Evolutionary conservation across 352 stramenopile species (phyloP).

Genomic region (Stephanocyclus meneghinianus): DNA sequence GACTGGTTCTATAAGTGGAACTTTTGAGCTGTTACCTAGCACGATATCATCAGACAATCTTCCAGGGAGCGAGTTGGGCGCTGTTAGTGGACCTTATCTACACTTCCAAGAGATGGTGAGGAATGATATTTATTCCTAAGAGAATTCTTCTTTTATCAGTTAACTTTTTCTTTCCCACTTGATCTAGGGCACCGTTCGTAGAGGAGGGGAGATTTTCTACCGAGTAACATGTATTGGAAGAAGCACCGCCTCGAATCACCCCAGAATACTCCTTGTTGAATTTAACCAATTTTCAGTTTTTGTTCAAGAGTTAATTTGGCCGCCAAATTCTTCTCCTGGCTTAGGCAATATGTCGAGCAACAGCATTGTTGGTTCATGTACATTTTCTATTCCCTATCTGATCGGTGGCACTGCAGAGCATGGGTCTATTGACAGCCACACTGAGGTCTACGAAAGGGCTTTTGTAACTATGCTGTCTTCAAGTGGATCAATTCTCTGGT

Average conservation of each 20-base stretch:
- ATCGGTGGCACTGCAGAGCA: slow-evolving; percentile 26
- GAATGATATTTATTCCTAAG: background rate
- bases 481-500: slow-evolving; percentile 66
- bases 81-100: slow-evolving; percentile 66
- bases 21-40: slow-evolving; percentile 77
- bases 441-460: slow-evolving; percentile 54
- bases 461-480: slow-evolving; percentile 66
- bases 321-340: slow-evolving; percentile 39
- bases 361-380: slow-evolving; percentile 67
- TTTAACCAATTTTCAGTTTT: slow-evolving; percentile 71
- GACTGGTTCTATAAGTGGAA: slow-evolving; percentile 62
- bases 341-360: slow-evolving; percentile 59
- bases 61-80: slow-evolving; percentile 45
- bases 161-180: background rate
- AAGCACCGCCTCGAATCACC: slow-evolving; percentile 57
- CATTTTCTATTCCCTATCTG: slow-evolving; percentile 68
- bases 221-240: slow-evolving; percentile 65
- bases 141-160: background rate
- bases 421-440: slow-evolving; percentile 26
- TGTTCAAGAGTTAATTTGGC: slow-evolving; percentile 66
- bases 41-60: slow-evolving; percentile 60
- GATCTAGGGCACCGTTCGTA: slow-evolving; percentile 61
- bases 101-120: slow-evolving; percentile 61
- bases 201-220: slow-evolving; percentile 54
- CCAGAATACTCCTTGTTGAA: slow-evolving; percentile 67